phyloP scores from a whole-genome alignment of 768 basidiomycete genomes.

The Kwoniella botswanensis region DNA sequence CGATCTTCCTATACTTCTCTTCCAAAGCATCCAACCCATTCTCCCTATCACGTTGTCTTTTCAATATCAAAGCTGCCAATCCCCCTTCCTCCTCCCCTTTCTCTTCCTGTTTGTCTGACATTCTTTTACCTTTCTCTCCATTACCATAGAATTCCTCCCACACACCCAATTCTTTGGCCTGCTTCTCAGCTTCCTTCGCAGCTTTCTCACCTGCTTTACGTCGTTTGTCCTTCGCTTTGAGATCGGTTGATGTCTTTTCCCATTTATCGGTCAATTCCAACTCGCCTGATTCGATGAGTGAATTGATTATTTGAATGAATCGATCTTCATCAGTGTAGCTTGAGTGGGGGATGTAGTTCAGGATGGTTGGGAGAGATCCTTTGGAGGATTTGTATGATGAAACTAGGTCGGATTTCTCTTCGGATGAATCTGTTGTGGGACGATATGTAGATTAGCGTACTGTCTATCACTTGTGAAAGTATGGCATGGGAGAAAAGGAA shows the following conservation, averaged over 20 bases:
- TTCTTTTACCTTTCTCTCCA: slow-evolving; percentile 84
- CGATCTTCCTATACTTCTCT: slow-evolving; percentile 59
- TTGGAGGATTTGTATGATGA: slow-evolving; percentile 71
- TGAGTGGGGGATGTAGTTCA: slow-evolving; percentile 84
- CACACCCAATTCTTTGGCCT: slow-evolving; percentile 85
- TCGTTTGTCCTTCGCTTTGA: slow-evolving; percentile 75
- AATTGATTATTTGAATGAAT: slow-evolving; percentile 72
- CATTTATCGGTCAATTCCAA: slow-evolving; percentile 65
- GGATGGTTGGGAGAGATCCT: slow-evolving; percentile 80
- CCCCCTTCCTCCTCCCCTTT: slow-evolving; percentile 58
- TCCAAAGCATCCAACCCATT: slow-evolving; percentile 67
- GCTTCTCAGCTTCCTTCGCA: slow-evolving; percentile 76
- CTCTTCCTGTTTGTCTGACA: slow-evolving; percentile 69
- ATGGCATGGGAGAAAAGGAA: no score
- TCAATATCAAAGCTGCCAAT: slow-evolving; percentile 79
- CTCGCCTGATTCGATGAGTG: slow-evolving; percentile 68
- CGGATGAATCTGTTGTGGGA: slow-evolving; percentile 70
- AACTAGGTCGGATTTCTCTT: slow-evolving; percentile 81
- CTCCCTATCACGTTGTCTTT: slow-evolving; percentile 69
- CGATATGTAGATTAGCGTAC: no score
- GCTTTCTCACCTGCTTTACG: slow-evolving; percentile 77
- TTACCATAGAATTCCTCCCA: slow-evolving; percentile 72
- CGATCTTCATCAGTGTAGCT: slow-evolving; percentile 82
- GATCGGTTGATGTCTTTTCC: slow-evolving; percentile 74
- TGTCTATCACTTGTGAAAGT: no score